A percentile compares a stretch with the other conserved stretches of the same genome.
These are phyloP conservation scores for Exophiala aquamarina DNA, from an alignment of 2,329 filamentous ascomycete species.

Conservation along the genomic window DNA sequence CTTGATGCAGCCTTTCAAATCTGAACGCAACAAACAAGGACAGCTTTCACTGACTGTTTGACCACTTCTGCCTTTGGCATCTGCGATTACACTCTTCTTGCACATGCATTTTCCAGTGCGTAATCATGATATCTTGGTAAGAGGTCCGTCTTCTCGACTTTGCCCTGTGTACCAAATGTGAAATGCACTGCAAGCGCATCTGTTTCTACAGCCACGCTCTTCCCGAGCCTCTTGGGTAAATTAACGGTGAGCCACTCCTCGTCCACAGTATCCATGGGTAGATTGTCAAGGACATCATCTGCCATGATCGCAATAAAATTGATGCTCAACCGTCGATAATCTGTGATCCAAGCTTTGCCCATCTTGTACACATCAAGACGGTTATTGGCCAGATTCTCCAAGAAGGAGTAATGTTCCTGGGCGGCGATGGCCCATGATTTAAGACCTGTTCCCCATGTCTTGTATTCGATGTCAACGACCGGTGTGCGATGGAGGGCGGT, in stretches of 20 bases:
- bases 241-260: slow-evolving; percentile 45
- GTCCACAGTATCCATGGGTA: slow-evolving; percentile 51
- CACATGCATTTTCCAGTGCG: slow-evolving; percentile 54
- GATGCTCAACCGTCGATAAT: slow-evolving; percentile 52
- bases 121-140: slow-evolving; percentile 55
- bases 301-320: slow-evolving; percentile 57
- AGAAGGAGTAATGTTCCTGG: slow-evolving; percentile 39
- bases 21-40: too few relatives aligned
- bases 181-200: slow-evolving; percentile 56
- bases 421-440: slow-evolving; percentile 20
- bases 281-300: slow-evolving; percentile 50
- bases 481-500: slow-evolving; percentile 46
- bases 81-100: slow-evolving; percentile 11
- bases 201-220: slow-evolving; percentile 53
- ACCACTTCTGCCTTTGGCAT: too few relatives aligned
- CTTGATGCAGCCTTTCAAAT: too few relatives aligned
- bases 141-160: slow-evolving; percentile 54
- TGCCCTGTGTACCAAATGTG: slow-evolving; percentile 46
- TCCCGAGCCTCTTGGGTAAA: slow-evolving; percentile 38
- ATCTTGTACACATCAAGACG: slow-evolving; percentile 46
- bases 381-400: slow-evolving; percentile 43
- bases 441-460: slow-evolving; percentile 31
- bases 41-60: too few relatives aligned
- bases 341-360: slow-evolving; percentile 45
- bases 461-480: slow-evolving; percentile 51